These are phyloP conservation scores for Obelidium mucronatum DNA, from an alignment of 192 early-diverging fungal species.

Conservation along the genomic window DNA sequence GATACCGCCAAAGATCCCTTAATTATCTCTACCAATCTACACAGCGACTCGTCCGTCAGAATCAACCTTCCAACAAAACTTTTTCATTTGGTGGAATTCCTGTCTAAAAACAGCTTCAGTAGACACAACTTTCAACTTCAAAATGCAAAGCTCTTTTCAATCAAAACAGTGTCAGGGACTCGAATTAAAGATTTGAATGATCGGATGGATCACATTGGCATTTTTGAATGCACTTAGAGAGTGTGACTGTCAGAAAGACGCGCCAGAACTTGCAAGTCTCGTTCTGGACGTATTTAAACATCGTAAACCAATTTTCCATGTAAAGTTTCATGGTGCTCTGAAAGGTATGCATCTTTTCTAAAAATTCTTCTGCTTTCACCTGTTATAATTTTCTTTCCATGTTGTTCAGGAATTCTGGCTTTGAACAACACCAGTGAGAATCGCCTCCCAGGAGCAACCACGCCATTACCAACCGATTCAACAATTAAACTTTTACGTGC, in stretches of 20 bases:
- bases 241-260: conserved; percentile 1
- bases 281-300: background rate
- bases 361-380: background rate
- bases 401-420: conserved; percentile 15
- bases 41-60: background rate
- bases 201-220: conserved; percentile 5
- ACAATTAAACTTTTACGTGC: conserved; percentile 20
- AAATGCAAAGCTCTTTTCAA: conserved; percentile 15
- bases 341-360: too few relatives aligned
- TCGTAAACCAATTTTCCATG: background rate
- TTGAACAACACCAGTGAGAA: conserved; percentile 17
- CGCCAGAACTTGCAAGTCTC: conserved; percentile 1
- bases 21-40: background rate
- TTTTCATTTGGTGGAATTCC: conserved; percentile 15
- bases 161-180: too few relatives aligned
- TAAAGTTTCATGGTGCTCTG: conserved; percentile 29
- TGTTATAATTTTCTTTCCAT: background rate
- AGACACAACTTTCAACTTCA: background rate
- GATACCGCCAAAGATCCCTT: conserved; percentile 26
- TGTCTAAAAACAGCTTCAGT: conserved; percentile 2
- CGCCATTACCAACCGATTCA: conserved; percentile 22
- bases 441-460: conserved; percentile 20
- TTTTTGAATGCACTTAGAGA: conserved; percentile 1
- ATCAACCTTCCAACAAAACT: conserved; percentile 19
- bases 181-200: conserved; percentile 2